A percentile compares a stretch with the other conserved stretches of the same genome.
Conservation (phyloP, 306 rosid species). For the Cucumis hystrix region DNA sequence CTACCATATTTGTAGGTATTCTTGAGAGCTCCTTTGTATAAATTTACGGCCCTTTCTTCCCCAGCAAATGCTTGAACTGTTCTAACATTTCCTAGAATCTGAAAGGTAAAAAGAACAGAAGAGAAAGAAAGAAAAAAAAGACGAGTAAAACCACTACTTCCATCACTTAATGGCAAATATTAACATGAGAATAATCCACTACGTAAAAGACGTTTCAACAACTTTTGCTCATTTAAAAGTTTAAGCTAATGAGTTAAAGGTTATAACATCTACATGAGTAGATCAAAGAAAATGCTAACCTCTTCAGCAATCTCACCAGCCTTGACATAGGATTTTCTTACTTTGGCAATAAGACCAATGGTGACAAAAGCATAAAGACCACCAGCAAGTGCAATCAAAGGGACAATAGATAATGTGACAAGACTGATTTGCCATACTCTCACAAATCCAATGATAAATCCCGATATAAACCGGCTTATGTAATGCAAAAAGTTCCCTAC, state of each 20-base stretch:
- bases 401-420: conserved; percentile 83
- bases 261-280: background rate
- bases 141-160: background rate
- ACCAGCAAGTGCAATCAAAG: conserved; percentile 88
- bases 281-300: conserved; percentile 25
- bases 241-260: background rate
- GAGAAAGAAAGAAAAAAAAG: background rate
- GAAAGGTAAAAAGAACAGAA: background rate
- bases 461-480: conserved; percentile 69
- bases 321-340: conserved; percentile 65
- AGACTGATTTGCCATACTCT: conserved; percentile 92
- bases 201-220: background rate
- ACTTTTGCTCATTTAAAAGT: background rate
- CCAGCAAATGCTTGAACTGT: conserved; percentile 97
- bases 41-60: conserved; percentile 72
- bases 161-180: background rate
- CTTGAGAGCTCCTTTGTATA: conserved; percentile 55
- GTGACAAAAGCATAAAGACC: conserved; percentile 80
- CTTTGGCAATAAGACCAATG: conserved; percentile 66
- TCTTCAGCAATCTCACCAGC: conserved; percentile 98
- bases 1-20: conserved; percentile 60
- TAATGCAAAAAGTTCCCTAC: conserved; percentile 92
- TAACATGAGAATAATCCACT: background rate
- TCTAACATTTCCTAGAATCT: conserved; percentile 90
- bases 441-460: conserved; percentile 67